Base-by-base conservation (phyloP, 2,329 filamentous ascomycete species). In the Exophiala spinifera region DNA sequence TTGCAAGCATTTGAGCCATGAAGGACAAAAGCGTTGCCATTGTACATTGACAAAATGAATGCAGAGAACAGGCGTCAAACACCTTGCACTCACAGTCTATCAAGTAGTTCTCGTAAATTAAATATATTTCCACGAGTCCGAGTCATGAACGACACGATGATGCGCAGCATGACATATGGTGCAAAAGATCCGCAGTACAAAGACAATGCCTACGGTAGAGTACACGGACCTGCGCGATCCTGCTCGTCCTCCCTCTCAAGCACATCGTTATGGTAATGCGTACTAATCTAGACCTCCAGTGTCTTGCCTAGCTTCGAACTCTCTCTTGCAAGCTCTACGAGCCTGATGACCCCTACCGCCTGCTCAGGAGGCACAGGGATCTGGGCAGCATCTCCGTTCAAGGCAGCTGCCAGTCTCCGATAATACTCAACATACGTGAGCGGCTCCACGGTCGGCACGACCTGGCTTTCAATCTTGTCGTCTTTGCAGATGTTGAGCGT, bases 341-440 rank as follows among this genome's bases (percentile, higher is more conserved):
- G 70, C 52, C 71, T 73, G 59, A 85, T 76, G 4, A 84, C 76
- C 62, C 78, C 72, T 39, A 74, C 71, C 11, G 79, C 78, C 55
- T 81, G 77, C 42, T 72, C 73, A 2, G 79, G 74, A 57, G 76
- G 78, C 11, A 81, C 81, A 2, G 81, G 80, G 21, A 83, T 72
- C 6, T 76, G 71, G 1, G 72, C 75, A 61, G 78, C 70, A n/a
- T 78, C 79, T 28, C 66, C 65, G n/a, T 67, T 67, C 46, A 84
- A 66, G 34, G 81, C 79, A 40, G 75, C 73, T 2, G 74, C 79
- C 54, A 84, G 72, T 49, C 72, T 70, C 23, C 72, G 69, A 69
- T 91, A 92, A 59, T 88, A 86, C 63, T 81, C 79, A 19, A 75
- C 75, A 69, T 89, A 94, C 2, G 87, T 91, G 55, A 78, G 70